Evolutionary conservation across 768 basidiomycete genomes (phyloP).

Genomic region (Boletus vermiculosoides): DNA sequence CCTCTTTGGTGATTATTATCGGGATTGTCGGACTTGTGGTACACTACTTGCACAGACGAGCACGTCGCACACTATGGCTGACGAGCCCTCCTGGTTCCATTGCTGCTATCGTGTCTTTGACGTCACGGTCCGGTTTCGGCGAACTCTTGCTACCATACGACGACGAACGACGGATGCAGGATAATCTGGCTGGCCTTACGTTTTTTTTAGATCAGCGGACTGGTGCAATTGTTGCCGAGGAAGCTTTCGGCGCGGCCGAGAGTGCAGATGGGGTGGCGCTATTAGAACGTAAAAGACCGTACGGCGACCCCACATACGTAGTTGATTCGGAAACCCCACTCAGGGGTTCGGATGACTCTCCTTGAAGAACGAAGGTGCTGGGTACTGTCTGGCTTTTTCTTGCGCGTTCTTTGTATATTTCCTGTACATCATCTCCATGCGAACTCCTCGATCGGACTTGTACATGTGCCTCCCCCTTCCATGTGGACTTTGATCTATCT

Average conservation of each 20-base stretch:
- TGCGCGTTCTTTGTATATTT: background rate
- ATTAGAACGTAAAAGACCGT: constrained; percentile 9
- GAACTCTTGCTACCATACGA: constrained; percentile 62
- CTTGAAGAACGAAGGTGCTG: background rate
- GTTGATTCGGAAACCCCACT: constrained; percentile 6
- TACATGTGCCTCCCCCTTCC: background rate
- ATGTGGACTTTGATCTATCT: background rate
- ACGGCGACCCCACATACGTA: background rate
- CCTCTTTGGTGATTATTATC: constrained; percentile 45
- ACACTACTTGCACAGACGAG: constrained; percentile 46
- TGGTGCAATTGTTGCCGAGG: constrained; percentile 62
- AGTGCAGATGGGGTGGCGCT: constrained; percentile 16
- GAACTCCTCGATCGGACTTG: background rate
- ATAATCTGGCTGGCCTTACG: constrained; percentile 48
- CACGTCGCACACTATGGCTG: constrained; percentile 50
- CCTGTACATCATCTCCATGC: background rate
- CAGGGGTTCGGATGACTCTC: background rate
- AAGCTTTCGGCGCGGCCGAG: constrained; percentile 26
- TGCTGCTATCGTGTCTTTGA: constrained; percentile 53
- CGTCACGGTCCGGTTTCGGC: constrained; percentile 61
- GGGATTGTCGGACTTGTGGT: constrained; percentile 48
- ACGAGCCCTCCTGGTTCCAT: constrained; percentile 60
- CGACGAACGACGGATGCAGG: constrained; percentile 41
- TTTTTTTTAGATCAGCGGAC: constrained; percentile 59
- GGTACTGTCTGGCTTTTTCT: no score